Evolutionary conservation across 2,329 filamentous ascomycete species (phyloP), one percentile per base, ranked within the genome.

Genomic region (Xylariaceae sp.): DNA sequence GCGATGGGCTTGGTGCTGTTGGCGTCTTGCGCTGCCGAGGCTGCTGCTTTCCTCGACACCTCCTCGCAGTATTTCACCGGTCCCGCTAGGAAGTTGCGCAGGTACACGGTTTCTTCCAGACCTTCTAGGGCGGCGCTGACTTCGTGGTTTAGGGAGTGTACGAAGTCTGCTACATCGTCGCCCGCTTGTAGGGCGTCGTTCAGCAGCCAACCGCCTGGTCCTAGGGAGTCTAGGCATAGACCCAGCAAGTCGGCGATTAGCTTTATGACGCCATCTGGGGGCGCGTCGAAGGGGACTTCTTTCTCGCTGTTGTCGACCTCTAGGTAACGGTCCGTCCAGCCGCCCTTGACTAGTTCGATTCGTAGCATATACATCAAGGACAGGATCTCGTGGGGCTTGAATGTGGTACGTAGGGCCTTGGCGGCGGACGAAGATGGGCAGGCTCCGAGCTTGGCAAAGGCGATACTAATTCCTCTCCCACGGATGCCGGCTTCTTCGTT

Each of bases 221-320:
- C 88, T 15, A 92, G 80, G 0, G 88, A 84, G 69, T 92, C 88
- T 41, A 92, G 77, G 56, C 87, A 88, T 63, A 84, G 83, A 58
- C 84, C 84, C 29, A 92, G 77, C 3, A 92, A 75, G 59, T 86
- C 83, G 15, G 86, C 82, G 57, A 92, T 86, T 39, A 89, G 80
- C 15, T 81, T 77, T 60, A 92, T 86, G 48, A 85, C 83, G 47
- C 82, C 81, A 63, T 90, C 84, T 18, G 85, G 81, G 0, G 83
- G 80, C 3, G 76, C 73, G 13, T 74, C 67, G 10, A 70, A 68
- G 7, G 77, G 75, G n/a, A 73, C 71, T 21, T 74, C 70, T 13
- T 70, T 64, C 37, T 80, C 76, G 29, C 76, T 72, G 48, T 74
- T 70, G 15, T 79, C 77, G 10, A 73, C 70, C 62, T 88, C 86